Base-by-base conservation (phyloP, 306 rosid species). In the Rubus idaeus region DNA sequence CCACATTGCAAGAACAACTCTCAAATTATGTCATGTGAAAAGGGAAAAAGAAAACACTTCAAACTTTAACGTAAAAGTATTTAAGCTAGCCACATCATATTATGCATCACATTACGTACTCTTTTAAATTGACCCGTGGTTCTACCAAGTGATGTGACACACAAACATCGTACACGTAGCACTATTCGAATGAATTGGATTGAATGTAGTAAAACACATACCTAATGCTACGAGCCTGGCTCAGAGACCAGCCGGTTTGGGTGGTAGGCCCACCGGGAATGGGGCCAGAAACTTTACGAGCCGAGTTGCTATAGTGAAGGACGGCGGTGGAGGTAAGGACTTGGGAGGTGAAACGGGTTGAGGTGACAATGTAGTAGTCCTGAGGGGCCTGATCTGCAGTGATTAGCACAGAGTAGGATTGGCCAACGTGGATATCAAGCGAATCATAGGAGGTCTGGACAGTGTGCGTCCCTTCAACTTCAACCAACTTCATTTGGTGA, bases 401-500 rank as follows among this genome's bases (percentile, higher is more conserved):
- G 85, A 95, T 68, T 17, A 92, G 96, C 50, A 92, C 97, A 0
- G 97, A 95, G 64, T 89, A 89, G 53, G 98, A 95, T 21, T 95
- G 98, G 41, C 98, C 98, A 10, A 86, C 97, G 50, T 95, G 97
- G 78, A 92, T 88, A 79, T 95, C 98, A 35, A 95, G 79, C 10
- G 96, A 91, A 2, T 92, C 85, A 77, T 90, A 95, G 0, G 80
- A 77, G 18, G 95, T 90, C 67, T 95, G 97, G 30, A 90, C 6
- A 2, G 98, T 92, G 90, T 95, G 98, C 44, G 97, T 92, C 67
- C 98, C 98, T 60, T 95, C 97, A 40, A 92, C 98, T 83, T 95
- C 98, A 47, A 92, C 97, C 73, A 95, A 60, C 70, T 83, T 87
- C 97, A 95, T 76, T 76, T 13, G 8, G 69, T 95, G 97, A 6